A percentile compares a stretch with the other conserved stretches of the same genome.
phyloP scores from a whole-genome alignment of 176 grass and related monocot species.

The Oryza officinalis region DNA sequence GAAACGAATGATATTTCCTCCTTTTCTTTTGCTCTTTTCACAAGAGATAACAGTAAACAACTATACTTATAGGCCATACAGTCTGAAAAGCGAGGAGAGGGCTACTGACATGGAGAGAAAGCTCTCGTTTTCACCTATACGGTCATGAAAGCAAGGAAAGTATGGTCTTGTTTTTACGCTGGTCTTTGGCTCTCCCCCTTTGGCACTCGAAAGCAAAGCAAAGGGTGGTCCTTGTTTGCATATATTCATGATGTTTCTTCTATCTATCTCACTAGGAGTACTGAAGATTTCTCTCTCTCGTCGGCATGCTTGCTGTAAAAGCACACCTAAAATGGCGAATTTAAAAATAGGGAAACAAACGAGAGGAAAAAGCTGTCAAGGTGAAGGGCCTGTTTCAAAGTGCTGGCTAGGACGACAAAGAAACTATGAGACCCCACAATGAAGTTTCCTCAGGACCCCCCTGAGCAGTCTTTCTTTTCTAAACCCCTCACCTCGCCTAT shows the following conservation, averaged over 20 bases:
- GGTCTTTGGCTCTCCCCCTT: constrained; percentile 67
- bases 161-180: constrained; percentile 82
- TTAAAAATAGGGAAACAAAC: constrained; percentile 42
- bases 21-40: constrained; percentile 42
- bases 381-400: constrained; percentile 40
- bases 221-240: constrained; percentile 84
- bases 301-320: constrained; percentile 68
- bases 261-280: constrained; percentile 51
- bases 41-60: constrained; percentile 50
- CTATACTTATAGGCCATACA: constrained; percentile 21
- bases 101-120: constrained; percentile 57
- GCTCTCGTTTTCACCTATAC: constrained; percentile 70
- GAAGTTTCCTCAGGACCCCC: constrained; percentile 56
- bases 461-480: constrained; percentile 49
- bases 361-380: constrained; percentile 41
- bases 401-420: constrained; percentile 36
- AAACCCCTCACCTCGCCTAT: constrained; percentile 11
- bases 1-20: constrained; percentile 32
- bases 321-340: constrained; percentile 44
- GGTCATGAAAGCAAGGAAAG: constrained; percentile 80
- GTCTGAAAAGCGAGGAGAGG: constrained; percentile 51
- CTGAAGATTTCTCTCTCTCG: constrained; percentile 36
- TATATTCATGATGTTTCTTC: constrained; percentile 71
- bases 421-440: constrained; percentile 47
- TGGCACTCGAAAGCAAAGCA: constrained; percentile 61